Evolutionary conservation across 345 rosid species (phyloP).

Genomic region (Ceriops decandra): DNA sequence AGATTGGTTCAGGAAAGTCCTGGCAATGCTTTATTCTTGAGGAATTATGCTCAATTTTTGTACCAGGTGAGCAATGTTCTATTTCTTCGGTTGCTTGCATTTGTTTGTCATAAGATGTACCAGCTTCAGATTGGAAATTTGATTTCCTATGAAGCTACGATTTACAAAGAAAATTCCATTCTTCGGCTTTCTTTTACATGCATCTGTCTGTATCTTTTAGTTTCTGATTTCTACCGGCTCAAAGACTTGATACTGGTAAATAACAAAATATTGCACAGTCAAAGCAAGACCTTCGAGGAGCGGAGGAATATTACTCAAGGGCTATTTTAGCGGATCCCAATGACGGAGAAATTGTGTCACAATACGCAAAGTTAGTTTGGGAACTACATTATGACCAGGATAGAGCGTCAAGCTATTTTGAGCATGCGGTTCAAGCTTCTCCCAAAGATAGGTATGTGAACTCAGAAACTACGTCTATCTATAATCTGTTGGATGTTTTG

Average conservation of each 20-base stretch:
- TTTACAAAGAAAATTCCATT: too few species aligned
- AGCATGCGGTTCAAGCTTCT: conserved; percentile 42
- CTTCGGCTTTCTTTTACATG: too few species aligned
- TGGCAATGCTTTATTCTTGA: conserved; percentile 43
- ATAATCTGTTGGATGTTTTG: too few species aligned
- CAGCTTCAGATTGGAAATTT: too few species aligned
- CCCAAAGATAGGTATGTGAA: conserved; percentile 38
- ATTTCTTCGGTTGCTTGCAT: neutral
- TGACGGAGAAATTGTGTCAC: conserved; percentile 48
- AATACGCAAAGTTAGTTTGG: conserved; percentile 45
- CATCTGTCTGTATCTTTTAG: too few species aligned
- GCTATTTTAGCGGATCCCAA: conserved; percentile 48
- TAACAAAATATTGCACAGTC: conserved; percentile 25
- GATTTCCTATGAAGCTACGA: too few species aligned
- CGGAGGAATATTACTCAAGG: conserved; percentile 43
- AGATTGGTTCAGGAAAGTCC: conserved; percentile 56
- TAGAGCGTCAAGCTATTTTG: conserved; percentile 39
- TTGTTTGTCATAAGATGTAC: neutral
- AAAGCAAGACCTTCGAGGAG: conserved; percentile 36
- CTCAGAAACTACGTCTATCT: too few species aligned
- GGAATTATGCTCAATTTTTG: conserved; percentile 60
- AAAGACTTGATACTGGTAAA: neutral
- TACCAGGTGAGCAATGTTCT: conserved; percentile 36
- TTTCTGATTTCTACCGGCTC: too few species aligned
- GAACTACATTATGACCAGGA: conserved; percentile 39